Percentiles rank a stretch among this genome's conserved stretches.
Evolutionary conservation across 257 asterid species (phyloP).

Genomic region (Vinca minor): DNA sequence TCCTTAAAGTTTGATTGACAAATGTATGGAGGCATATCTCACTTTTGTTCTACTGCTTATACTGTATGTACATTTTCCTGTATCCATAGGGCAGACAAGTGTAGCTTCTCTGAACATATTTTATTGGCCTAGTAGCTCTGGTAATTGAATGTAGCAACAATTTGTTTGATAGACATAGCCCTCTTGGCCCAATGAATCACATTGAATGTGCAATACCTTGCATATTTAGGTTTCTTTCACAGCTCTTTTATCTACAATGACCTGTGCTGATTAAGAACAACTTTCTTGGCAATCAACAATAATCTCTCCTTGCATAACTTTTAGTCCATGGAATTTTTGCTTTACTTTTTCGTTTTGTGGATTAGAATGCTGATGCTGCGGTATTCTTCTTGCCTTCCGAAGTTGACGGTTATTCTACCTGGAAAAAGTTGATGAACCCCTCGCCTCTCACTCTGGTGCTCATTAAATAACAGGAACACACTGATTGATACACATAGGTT

Average conservation of each 20-base stretch:
- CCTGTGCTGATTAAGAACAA: background rate
- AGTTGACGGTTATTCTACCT: background rate
- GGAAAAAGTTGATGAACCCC: background rate
- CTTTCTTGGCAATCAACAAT: background rate
- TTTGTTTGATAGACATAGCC: background rate
- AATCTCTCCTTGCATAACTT: no score
- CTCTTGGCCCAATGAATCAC: background rate
- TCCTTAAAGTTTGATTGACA: no score
- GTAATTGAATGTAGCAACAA: background rate
- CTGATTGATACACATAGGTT: background rate
- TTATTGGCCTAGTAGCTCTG: background rate
- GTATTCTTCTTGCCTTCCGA: background rate
- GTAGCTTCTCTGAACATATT: background rate
- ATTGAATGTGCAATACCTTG: background rate
- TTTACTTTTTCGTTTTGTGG: background rate
- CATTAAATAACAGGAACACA: background rate
- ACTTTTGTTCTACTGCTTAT: background rate
- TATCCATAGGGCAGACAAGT: background rate
- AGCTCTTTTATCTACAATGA: background rate
- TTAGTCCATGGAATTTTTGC: background rate
- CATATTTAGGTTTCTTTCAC: background rate
- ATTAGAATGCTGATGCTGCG: background rate
- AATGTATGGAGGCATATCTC: background rate
- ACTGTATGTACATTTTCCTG: background rate
- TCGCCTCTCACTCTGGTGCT: background rate